Conservation (phyloP, 331 rosid genomes). For the Rosa hybrid region DNA sequence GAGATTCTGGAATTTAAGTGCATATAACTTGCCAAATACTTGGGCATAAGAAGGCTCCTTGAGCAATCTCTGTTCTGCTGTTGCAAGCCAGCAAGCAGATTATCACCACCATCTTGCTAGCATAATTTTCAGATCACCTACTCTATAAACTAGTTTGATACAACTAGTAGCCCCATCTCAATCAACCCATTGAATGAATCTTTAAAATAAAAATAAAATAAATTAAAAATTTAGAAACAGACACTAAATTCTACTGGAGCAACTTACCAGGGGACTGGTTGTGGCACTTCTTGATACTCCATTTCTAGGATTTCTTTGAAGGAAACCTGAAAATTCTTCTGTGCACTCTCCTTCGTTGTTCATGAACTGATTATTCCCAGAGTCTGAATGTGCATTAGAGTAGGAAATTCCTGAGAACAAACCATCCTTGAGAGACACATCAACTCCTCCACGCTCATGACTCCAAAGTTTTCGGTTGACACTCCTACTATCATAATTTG, state of each 20-base stretch:
- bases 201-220: background rate
- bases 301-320: conserved; percentile 43
- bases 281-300: conserved; percentile 67
- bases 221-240: background rate
- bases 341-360: conserved; percentile 31
- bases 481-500: conserved; percentile 45
- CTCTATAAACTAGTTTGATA: background rate
- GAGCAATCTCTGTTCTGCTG: background rate
- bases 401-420: conserved; percentile 49
- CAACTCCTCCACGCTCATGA: conserved; percentile 70
- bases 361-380: conserved; percentile 29
- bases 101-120: background rate
- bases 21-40: background rate
- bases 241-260: background rate
- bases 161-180: background rate
- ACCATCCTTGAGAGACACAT: conserved; percentile 88
- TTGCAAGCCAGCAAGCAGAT: background rate
- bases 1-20: background rate
- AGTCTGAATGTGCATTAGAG: conserved; percentile 32
- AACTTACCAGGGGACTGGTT: conserved; percentile 71
- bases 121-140: background rate
- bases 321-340: conserved; percentile 74
- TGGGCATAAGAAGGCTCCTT: background rate
- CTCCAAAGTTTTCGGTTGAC: conserved; percentile 87
- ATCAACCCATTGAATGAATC: background rate